Conservation (phyloP, 305 asterid genomes). For the Plantago rigida region DNA sequence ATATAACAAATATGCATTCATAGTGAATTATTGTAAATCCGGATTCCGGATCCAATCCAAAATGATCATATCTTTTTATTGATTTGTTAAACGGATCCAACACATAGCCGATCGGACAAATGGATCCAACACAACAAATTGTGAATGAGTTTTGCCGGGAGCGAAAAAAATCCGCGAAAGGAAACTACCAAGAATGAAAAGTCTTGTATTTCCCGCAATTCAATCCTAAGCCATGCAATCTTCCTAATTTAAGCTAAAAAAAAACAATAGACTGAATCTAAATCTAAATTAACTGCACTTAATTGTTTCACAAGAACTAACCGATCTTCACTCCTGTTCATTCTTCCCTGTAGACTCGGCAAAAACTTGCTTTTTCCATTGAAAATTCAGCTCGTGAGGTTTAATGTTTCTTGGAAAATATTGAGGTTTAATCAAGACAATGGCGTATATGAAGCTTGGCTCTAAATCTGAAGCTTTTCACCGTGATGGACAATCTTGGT, state of each 20-base stretch:
- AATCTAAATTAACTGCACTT: not conserved
- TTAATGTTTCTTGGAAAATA: not conserved
- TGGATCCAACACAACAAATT: no score
- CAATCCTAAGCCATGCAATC: no score
- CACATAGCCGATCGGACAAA: no score
- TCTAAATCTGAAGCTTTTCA: slow-evolving; percentile 75
- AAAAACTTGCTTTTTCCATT: not conserved
- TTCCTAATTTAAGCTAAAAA: no score
- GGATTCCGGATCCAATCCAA: no score
- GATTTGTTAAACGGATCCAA: no score
- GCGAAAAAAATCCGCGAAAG: not conserved
- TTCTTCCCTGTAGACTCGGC: no score
- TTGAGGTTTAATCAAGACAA: slow-evolving; percentile 9
- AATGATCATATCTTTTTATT: no score
- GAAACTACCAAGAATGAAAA: not conserved
- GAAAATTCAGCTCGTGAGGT: not conserved
- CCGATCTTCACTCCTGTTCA: slow-evolving; percentile 4
- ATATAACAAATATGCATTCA: no score
- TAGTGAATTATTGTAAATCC: no score
- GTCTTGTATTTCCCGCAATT: slow-evolving; percentile 3
- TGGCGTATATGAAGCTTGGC: slow-evolving; percentile 76
- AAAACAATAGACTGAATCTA: no score
- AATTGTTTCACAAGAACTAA: not conserved
- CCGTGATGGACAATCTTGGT: slow-evolving; percentile 71
- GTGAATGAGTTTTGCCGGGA: not conserved